A percentile compares a stretch with the other conserved stretches of the same genome.
Evolutionary conservation across 192 early-diverging fungal genomes (phyloP).

Genomic region (Mortierella antarctica): DNA sequence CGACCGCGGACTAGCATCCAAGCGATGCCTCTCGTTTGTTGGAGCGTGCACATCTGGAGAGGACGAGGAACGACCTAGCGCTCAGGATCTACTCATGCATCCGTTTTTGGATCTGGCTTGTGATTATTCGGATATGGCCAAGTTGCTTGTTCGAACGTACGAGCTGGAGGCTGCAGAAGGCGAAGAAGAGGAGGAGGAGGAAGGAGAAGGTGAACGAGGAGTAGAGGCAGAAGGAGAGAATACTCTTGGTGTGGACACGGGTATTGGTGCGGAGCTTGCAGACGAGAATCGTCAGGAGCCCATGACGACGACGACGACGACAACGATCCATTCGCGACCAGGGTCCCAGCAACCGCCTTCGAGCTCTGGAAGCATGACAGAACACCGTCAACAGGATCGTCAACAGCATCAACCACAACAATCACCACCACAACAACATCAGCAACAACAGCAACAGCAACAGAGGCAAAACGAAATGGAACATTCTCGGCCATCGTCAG

Average conservation of each 20-base stretch:
- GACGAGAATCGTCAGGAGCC: background rate
- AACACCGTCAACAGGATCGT: background rate
- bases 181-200: conserved; percentile 15
- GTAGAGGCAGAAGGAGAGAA: background rate
- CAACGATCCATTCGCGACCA: too few species aligned
- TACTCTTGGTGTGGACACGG: background rate
- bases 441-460: background rate
- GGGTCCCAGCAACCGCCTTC: too few species aligned
- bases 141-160: conserved; percentile 28
- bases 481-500: too few species aligned
- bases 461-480: background rate
- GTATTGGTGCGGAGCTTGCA: background rate
- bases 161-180: conserved; percentile 27
- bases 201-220: conserved; percentile 23
- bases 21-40: conserved; percentile 32
- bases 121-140: conserved; percentile 24
- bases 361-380: too few species aligned
- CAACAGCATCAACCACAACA: background rate
- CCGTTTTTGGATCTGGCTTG: conserved; percentile 43
- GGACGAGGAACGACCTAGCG: conserved; percentile 21
- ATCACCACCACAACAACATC: background rate
- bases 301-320: too few species aligned
- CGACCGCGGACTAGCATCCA: conserved; percentile 27
- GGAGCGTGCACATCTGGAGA: conserved; percentile 39
- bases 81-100: conserved; percentile 31